Conservation (phyloP, 2,329 filamentous ascomycete genomes). For the Gaeumannomyces tritici region DNA sequence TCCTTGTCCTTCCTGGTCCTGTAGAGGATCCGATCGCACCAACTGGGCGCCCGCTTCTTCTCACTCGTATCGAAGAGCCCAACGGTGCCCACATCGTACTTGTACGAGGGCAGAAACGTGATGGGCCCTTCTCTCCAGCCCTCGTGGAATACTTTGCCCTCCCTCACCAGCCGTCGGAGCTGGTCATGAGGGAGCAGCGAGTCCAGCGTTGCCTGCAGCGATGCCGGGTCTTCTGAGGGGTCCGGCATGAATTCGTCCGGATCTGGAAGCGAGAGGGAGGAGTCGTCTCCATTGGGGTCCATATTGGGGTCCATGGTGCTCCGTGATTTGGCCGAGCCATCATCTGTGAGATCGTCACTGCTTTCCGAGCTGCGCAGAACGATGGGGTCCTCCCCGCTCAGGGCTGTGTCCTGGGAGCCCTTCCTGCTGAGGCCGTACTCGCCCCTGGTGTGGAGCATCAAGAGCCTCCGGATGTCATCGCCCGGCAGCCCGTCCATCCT, state of each 20-base stretch:
- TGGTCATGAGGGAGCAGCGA: constrained; percentile 89
- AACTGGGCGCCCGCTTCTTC: constrained; percentile 85
- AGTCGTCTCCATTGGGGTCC: constrained; percentile 20
- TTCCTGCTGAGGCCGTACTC: constrained; percentile 55
- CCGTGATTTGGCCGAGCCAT: constrained; percentile 16
- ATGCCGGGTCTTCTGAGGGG: constrained; percentile 68
- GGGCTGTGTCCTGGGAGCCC: constrained; percentile 20
- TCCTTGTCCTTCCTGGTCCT: constrained; percentile 64
- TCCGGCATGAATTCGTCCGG: constrained; percentile 60
- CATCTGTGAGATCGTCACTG: constrained; percentile 34
- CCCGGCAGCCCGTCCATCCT: constrained; percentile 80
- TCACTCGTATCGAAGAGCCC: constrained; percentile 92
- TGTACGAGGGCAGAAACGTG: constrained; percentile 87
- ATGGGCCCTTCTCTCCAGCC: constrained; percentile 89
- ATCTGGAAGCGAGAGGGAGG: constrained; percentile 41
- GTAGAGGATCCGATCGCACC: constrained; percentile 92
- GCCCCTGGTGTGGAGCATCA: constrained; percentile 73
- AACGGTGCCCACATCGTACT: constrained; percentile 92
- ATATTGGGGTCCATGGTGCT: constrained; percentile 11
- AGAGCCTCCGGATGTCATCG: constrained; percentile 75
- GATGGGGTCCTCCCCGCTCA: constrained; percentile 41
- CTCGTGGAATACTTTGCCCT: constrained; percentile 75
- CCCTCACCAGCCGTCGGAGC: constrained; percentile 61
- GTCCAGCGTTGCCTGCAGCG: constrained; percentile 77
- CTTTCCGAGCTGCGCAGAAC: constrained; percentile 31